Conservation (phyloP, 495 filamentous ascomycete species). For the Aspergillus taichungensis region DNA sequence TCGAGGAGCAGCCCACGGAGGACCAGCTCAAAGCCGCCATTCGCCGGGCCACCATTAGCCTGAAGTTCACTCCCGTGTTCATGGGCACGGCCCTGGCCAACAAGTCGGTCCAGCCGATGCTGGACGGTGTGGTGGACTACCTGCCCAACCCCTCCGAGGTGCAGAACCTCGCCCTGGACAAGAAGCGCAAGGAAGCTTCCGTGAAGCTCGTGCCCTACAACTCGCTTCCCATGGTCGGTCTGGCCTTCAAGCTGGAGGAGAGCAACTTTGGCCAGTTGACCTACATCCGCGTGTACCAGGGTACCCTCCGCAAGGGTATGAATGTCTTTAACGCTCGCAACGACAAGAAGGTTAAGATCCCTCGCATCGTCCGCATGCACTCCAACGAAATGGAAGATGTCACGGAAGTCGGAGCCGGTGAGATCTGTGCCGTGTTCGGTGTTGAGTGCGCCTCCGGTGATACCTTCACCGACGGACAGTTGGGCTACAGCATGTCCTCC, state of each 20-base stretch:
- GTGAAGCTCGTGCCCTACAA: constrained; percentile 89
- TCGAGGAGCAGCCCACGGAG: constrained; percentile 66
- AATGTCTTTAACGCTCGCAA: constrained; percentile 90
- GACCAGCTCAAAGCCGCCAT: constrained; percentile 86
- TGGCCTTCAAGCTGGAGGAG: constrained; percentile 99
- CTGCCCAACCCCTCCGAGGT: constrained; percentile 91
- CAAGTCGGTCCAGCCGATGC: constrained; percentile 92
- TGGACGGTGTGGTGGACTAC: constrained; percentile 94
- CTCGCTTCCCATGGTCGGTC: constrained; percentile 83
- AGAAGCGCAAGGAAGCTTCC: constrained; percentile 61
- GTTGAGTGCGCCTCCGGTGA: constrained; percentile 97
- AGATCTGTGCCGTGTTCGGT: constrained; percentile 98
- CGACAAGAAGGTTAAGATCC: constrained; percentile 93
- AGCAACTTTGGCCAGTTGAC: constrained; percentile 98
- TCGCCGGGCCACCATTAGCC: constrained; percentile 71
- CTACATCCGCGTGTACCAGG: constrained; percentile 98
- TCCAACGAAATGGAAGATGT: constrained; percentile 99
- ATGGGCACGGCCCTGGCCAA: constrained; percentile 95
- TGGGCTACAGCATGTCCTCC: constrained; percentile 95
- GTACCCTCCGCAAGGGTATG: constrained; percentile 74
- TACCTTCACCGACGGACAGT: constrained; percentile 89
- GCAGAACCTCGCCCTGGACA: constrained; percentile 82
- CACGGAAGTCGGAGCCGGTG: constrained; percentile 81
- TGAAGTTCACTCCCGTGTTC: constrained; percentile 92
- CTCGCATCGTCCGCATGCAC: constrained; percentile 98